Percentiles rank a stretch among this genome's conserved stretches.
phyloP scores from a whole-genome alignment of 768 basidiomycete genomes.

The Antrodiella citrinella region DNA sequence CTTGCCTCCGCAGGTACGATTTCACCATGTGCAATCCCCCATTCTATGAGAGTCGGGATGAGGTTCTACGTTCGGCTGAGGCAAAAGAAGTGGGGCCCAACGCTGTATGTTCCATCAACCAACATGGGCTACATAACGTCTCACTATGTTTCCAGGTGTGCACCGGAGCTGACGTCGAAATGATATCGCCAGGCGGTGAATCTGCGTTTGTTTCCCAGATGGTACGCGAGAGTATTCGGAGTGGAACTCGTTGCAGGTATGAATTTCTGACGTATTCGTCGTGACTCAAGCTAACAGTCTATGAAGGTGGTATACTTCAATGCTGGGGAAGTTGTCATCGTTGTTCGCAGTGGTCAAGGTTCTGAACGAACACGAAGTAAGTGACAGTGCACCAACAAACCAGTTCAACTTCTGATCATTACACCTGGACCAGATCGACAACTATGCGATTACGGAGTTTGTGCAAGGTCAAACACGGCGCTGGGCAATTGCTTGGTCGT shows the following conservation, averaged over 20 bases:
- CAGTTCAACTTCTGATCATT: constrained; percentile 2
- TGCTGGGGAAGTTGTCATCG: constrained; percentile 83
- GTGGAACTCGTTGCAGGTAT: constrained; percentile 52
- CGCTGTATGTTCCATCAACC: constrained; percentile 43
- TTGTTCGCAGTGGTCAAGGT: constrained; percentile 50
- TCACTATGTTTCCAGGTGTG: constrained; percentile 60
- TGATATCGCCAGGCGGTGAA: constrained; percentile 89
- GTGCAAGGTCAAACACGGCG: constrained; percentile 82
- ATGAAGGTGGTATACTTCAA: constrained; percentile 86
- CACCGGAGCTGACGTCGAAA: constrained; percentile 80
- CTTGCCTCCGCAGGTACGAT: too few species aligned
- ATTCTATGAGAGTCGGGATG: constrained; percentile 75
- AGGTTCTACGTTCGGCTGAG: constrained; percentile 50
- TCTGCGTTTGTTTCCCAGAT: constrained; percentile 67
- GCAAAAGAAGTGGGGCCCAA: constrained; percentile 60
- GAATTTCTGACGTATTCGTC: constrained; percentile 9
- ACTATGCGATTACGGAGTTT: constrained; percentile 82
- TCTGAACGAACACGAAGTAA: constrained; percentile 39
- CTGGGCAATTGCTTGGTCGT: constrained; percentile 93
- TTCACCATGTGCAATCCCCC: constrained; percentile 97
- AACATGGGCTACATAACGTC: not conserved
- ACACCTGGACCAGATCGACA: constrained; percentile 77
- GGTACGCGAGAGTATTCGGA: constrained; percentile 59
- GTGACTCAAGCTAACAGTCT: not conserved
- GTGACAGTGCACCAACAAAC: constrained; percentile 10